Evolutionary conservation across 805 yeast genomes (phyloP), one percentile per base, ranked within the genome.

Genomic region (Nematodospora valgi): DNA sequence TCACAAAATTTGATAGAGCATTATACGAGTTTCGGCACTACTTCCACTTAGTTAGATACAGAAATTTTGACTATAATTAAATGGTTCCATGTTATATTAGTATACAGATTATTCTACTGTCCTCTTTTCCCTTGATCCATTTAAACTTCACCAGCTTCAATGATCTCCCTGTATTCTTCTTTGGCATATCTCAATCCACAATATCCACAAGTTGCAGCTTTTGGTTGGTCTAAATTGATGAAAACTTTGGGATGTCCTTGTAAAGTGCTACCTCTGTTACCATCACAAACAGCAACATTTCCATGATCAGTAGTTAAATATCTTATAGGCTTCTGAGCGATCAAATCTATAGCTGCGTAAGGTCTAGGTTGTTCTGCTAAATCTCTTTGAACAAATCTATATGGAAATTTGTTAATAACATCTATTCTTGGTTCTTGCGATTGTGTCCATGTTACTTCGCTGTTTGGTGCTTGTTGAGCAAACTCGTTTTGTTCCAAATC

Each of bases 171-270:
- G 46, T 62, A 63, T 49, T 74, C 77, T 42, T 65, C 73, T 49
- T 74, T 70, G 40, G 81, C 82, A 51, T 69, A 82, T 53, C 82
- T 72, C 49, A 77, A 68, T 4, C 88, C 88, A 62, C 95, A 86
- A 68, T 86, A 86, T 6, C 86, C 86, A 64, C 95, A 86, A 13
- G 83, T 68, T 34, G 78, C 75, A 10, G 84, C 72, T 41, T 78
- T 76, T 26, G 86, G 82, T 54, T 77, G 79, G 57, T 86, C 95
- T 53, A 86, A 72, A 59, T 85, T 85, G 59, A 86, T 85, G 57
- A 63, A 86, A 15, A 86, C 77, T 57, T 81, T 82, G 28, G 95
- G 95, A 57, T 86, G 95, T 13, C 95, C 95, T 49, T 78, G 84
- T 50, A 76, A 78, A 14, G 70, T 67, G 39, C 64, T 68, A 8